Conservation (phyloP, 2,329 filamentous ascomycete genomes). For the Aspergillus nomiae region DNA sequence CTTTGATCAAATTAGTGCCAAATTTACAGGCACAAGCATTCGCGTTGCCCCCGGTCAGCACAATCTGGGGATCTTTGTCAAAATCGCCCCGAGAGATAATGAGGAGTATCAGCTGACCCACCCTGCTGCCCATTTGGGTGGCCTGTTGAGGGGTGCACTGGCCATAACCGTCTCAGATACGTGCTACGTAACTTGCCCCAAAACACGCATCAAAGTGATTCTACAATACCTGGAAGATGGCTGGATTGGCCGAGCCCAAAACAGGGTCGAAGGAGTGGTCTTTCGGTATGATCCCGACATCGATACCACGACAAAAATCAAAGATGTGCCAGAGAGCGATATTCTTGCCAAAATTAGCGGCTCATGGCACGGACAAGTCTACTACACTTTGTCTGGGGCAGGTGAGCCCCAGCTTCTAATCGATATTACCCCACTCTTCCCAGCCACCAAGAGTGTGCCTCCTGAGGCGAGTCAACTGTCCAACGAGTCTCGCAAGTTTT, state of each 20-base stretch:
- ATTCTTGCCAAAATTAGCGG: constrained; percentile 81
- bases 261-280: constrained; percentile 86
- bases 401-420: constrained; percentile 71
- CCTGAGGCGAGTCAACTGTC: constrained; percentile 76
- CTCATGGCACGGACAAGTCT: constrained; percentile 76
- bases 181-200: constrained; percentile 85
- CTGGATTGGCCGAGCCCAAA: constrained; percentile 89
- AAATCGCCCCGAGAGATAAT: constrained; percentile 72
- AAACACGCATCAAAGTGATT: constrained; percentile 88
- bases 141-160: constrained; percentile 81
- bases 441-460: constrained; percentile 77
- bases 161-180: constrained; percentile 88
- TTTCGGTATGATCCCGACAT: constrained; percentile 89
- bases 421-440: constrained; percentile 80
- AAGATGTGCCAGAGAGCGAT: constrained; percentile 83
- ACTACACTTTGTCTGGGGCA: constrained; percentile 55
- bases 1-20: constrained; percentile 94
- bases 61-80: constrained; percentile 95
- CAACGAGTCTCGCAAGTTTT: constrained; percentile 87
- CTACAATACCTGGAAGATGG: constrained; percentile 92
- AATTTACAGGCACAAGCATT: constrained; percentile 94
- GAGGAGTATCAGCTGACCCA: constrained; percentile 96
- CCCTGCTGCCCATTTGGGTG: constrained; percentile 88
- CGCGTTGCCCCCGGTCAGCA: constrained; percentile 89
- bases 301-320: constrained; percentile 76